phyloP scores from a whole-genome alignment of 352 stramenopile species.

The Phytophthora sp. region DNA sequence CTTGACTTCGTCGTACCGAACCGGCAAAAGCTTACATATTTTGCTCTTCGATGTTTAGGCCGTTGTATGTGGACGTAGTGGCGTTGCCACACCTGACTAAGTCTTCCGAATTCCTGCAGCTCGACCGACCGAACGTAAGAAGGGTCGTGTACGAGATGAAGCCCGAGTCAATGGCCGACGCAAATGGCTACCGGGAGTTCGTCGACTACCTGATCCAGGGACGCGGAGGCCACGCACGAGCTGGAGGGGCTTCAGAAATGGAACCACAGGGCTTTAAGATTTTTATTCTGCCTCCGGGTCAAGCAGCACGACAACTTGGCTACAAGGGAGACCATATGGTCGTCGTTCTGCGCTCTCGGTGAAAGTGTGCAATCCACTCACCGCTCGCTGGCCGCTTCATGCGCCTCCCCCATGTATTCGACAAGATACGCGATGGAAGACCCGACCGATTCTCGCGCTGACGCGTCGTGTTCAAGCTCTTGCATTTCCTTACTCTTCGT shows the following conservation, averaged over 20 bases:
- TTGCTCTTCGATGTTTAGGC: constrained; percentile 38
- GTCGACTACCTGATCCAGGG: constrained; percentile 66
- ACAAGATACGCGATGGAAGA: constrained; percentile 15
- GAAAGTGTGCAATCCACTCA: constrained; percentile 5
- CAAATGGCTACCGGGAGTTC: constrained; percentile 66
- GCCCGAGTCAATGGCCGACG: constrained; percentile 60
- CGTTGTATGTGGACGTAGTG: constrained; percentile 65
- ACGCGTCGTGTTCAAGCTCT: constrained; percentile 12
- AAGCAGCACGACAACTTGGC: constrained; percentile 64
- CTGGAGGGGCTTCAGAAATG: constrained; percentile 63
- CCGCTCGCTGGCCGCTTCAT: not conserved
- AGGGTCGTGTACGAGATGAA: constrained; percentile 74
- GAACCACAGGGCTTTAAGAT: constrained; percentile 73
- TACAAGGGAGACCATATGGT: constrained; percentile 80
- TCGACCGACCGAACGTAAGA: constrained; percentile 53
- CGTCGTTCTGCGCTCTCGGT: constrained; percentile 61
- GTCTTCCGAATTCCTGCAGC: constrained; percentile 70
- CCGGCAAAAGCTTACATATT: constrained; percentile 13
- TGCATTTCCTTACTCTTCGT: constrained; percentile 16
- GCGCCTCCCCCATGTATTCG: not conserved
- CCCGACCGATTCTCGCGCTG: constrained; percentile 1
- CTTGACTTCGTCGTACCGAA: not conserved
- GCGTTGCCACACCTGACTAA: constrained; percentile 65
- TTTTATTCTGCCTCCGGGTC: constrained; percentile 76
- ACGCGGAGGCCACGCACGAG: constrained; percentile 50